These are phyloP conservation scores for Conticribra guillardii DNA, from an alignment of 108 stramenopile species.

Conservation along the genomic window DNA sequence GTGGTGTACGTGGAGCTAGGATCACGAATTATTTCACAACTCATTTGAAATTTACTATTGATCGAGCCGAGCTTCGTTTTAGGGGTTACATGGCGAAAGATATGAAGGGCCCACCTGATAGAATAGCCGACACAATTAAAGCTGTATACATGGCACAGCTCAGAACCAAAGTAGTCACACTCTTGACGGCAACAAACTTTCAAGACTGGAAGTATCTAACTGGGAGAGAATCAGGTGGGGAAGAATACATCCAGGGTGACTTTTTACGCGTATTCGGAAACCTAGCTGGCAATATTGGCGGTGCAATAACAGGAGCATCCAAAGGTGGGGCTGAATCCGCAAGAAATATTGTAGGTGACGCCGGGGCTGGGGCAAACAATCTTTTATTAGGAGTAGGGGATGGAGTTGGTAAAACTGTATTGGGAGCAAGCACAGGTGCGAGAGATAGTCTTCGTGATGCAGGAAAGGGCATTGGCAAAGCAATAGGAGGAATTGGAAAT, in stretches of 20 bases:
- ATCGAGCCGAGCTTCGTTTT: slow-evolving; percentile 77
- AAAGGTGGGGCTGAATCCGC: too few relatives aligned
- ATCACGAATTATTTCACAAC: slow-evolving; percentile 83
- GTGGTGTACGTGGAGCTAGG: slow-evolving; percentile 64
- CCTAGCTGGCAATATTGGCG: slow-evolving; percentile 61
- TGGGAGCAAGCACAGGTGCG: slow-evolving; percentile 23
- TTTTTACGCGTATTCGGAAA: slow-evolving; percentile 70
- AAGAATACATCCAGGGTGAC: slow-evolving; percentile 74
- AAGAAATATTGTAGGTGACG: neutral
- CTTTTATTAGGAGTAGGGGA: slow-evolving; percentile 64
- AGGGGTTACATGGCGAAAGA: slow-evolving; percentile 66
- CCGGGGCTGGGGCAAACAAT: slow-evolving; percentile 71
- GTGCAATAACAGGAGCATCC: slow-evolving; percentile 57
- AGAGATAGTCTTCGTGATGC: neutral
- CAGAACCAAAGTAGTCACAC: slow-evolving; percentile 60
- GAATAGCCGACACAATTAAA: slow-evolving; percentile 70
- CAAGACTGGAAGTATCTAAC: slow-evolving; percentile 75
- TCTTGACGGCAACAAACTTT: slow-evolving; percentile 62
- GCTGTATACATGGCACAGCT: slow-evolving; percentile 66
- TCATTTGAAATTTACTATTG: slow-evolving; percentile 74
- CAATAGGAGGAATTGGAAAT: neutral
- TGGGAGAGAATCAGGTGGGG: slow-evolving; percentile 62
- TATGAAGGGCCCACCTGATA: slow-evolving; percentile 82
- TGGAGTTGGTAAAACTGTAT: slow-evolving; percentile 61
- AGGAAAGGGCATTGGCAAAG: neutral